phyloP scores from a whole-genome alignment of 1,284 basidiomycete species.

The Trichosporon sp. region DNA sequence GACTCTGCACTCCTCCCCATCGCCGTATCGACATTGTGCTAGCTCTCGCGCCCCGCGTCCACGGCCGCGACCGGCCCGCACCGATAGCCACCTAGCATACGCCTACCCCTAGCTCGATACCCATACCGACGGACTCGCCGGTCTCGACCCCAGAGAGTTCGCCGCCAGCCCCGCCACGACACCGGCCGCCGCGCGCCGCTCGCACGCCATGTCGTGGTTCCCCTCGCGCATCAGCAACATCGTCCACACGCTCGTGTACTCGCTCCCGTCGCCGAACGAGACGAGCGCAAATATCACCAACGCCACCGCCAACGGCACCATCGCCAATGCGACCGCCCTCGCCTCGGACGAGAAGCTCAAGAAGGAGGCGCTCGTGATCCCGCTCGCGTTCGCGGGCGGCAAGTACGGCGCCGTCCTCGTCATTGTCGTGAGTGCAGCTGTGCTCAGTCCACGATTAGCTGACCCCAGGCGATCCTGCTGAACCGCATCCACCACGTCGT shows the following conservation, averaged over 20 bases:
- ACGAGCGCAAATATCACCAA: constrained; percentile 57
- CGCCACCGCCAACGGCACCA: constrained; percentile 45
- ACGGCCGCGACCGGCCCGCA: background rate
- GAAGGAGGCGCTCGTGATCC: background rate
- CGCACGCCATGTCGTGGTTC: constrained; percentile 5
- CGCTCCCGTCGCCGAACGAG: constrained; percentile 32
- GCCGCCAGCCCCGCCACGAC: background rate
- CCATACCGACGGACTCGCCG: background rate
- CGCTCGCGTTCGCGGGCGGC: background rate
- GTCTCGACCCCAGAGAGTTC: background rate
- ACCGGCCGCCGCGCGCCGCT: background rate
- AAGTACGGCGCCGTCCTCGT: background rate
- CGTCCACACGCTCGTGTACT: constrained; percentile 39
- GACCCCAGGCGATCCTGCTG: constrained; percentile 38
- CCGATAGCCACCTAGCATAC: background rate
- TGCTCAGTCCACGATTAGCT: background rate
- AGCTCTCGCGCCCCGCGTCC: background rate
- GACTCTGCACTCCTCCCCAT: background rate
- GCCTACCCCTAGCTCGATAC: background rate
- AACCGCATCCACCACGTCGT: constrained; percentile 48
- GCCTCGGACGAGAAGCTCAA: background rate
- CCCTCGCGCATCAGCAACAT: constrained; percentile 3
- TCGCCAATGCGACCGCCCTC: constrained; percentile 57
- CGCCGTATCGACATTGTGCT: background rate
- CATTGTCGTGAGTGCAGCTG: background rate